Evolutionary conservation across 1,284 basidiomycete genomes (phyloP), one percentile per base, ranked within the genome.

Genomic region (Puccinia coronata): DNA sequence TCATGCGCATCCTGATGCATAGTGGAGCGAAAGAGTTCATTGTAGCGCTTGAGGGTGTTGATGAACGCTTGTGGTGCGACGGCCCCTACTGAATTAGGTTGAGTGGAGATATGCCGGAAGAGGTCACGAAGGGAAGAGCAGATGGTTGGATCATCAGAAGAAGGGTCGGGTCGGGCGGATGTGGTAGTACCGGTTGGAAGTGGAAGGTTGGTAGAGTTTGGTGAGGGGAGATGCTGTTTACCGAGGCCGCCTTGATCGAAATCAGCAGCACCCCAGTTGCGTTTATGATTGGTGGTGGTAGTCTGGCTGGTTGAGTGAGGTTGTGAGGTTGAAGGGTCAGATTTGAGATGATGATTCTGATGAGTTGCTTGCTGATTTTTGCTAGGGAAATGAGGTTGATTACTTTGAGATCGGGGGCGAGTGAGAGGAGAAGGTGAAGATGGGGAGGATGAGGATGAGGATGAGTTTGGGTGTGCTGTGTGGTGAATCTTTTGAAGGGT

Each of bases 41-140:
- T 96, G 85, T 94, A 88, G 85, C 93, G 91, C 86, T 93, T 93
- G 84, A 97, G 90, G 84, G 95, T 95, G 83, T 93, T 92, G 85
- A 98, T 92, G 87, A 98, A 93, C 39, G 92, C 92, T 82, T 92
- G 90, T 2, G 95, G 95, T 1, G 93, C 90, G 61, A 96, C 90
- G 9, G 92, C 92, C 81, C 95, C 95, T 84, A 92, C 92, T 83
- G 82, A 65, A 31, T 83, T 84, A 0, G 83, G 84, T 73, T 85
- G 85, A 28, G 81, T 34, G 6, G 92, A 92, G 84, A 97, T 93
- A 85, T 94, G 90, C 34, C 91, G 86, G 86, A 94, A 98, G n/a
- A 98, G 88, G 14, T 94, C 92, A 82, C 94, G 93, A 65, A 98
- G 90, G 25, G 95, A 94, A 51, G 93, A 92, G 85, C 95, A 92